Conservation (phyloP, 257 asterid genomes). For the Anisodus tanguticus region DNA sequence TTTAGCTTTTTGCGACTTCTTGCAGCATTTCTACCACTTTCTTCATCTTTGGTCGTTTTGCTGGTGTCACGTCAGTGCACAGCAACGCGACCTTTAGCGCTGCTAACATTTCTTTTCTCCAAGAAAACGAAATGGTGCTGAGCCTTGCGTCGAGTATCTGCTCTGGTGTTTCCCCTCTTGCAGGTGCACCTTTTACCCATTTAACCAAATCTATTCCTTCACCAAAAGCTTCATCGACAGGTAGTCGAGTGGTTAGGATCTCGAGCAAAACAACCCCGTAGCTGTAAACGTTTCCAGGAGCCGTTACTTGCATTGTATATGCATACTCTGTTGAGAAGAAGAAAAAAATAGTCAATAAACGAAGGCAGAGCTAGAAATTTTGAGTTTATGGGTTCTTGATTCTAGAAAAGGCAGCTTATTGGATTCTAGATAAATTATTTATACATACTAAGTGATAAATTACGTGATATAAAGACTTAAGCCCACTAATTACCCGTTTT, state of each 20-base stretch:
- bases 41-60: conserved; percentile 95
- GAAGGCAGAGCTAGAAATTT: too few relatives aligned
- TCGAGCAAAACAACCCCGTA: conserved; percentile 94
- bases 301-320: conserved; percentile 98
- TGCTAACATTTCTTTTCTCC: conserved; percentile 97
- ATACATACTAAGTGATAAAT: too few relatives aligned
- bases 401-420: too few relatives aligned
- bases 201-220: conserved; percentile 97
- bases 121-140: conserved; percentile 84
- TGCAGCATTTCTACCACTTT: conserved; percentile 89
- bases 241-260: conserved; percentile 77
- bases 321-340: conserved; percentile 72
- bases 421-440: too few relatives aligned
- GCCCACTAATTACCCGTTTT: too few relatives aligned
- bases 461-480: too few relatives aligned
- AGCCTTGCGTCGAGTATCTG: conserved; percentile 92
- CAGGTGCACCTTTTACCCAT: conserved; percentile 92
- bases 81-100: conserved; percentile 78
- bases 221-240: conserved; percentile 93
- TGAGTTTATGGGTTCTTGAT: too few relatives aligned
- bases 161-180: conserved; percentile 96
- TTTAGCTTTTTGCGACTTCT: conserved; percentile 57
- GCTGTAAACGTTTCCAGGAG: conserved; percentile 96
- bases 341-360: too few relatives aligned
- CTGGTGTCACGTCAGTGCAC: conserved; percentile 88